Base-by-base conservation (phyloP, 1,284 basidiomycete genomes). In the Apiotrichum laibachii region DNA sequence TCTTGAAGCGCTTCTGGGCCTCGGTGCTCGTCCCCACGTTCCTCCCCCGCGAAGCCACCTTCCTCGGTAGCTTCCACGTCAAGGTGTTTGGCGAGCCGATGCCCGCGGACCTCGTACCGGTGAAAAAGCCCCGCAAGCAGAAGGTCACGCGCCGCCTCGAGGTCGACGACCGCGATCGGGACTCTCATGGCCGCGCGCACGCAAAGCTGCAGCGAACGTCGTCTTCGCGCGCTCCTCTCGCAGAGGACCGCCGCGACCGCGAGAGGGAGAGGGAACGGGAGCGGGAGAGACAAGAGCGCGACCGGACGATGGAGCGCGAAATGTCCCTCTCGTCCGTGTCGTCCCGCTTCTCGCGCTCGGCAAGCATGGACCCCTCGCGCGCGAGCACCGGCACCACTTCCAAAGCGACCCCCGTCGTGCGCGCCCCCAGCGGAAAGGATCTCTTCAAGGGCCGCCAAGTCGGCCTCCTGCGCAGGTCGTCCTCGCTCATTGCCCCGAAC, bases 61-160 rank as follows among this genome's bases (percentile, higher is more conserved):
- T 68, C 21, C 69, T 69, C 51, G 35, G 65, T 7, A 44, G 61
- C 2, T 72, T 74, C 57, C 75, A 75, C 51, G 44, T 57, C 22
- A 75, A 75, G 57, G 64, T 75, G 18, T 75, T 77, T 39, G 72
- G 71, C n/a, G 44, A 46, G 22, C 65, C 69, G 1, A 65, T 73
- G 2, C 69, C 72, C 7, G 21, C 59, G 12, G 62, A 65, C 21
- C 59, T 73, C 37, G 50, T 68, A 13, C 64, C 67, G 31, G 44
- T 52, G 46, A 72, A 71, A 61, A 74, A 71, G 53, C 63, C 68
- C 9, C 68, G 72, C 16, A 73, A 72, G 60, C 72, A 68, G 0
- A 68, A 69, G 53, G 53, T 72, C 31, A 73, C 72, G 5, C 67
- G 57, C 5, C 57, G 60, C 9, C 53, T 57, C n/a, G 49, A 50